Conservation (phyloP, 345 rosid genomes). For the Salix caprea region DNA sequence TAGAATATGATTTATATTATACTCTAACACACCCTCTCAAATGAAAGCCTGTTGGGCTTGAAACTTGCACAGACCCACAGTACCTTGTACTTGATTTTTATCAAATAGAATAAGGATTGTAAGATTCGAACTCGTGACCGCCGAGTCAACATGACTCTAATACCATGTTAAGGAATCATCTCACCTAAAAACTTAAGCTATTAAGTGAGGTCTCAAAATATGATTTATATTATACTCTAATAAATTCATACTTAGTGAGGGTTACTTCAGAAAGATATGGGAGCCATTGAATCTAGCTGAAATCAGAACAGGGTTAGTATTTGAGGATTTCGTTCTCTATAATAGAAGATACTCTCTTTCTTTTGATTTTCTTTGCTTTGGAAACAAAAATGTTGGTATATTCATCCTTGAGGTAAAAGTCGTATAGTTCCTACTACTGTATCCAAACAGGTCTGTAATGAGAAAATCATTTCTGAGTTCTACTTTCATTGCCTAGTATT, state of each 20-base stretch:
- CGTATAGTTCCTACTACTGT: neutral
- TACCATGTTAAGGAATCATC: too few relatives aligned
- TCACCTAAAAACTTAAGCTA: too few relatives aligned
- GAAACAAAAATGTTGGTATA: neutral
- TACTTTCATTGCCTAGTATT: neutral
- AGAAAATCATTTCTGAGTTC: neutral
- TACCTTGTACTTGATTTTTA: too few relatives aligned
- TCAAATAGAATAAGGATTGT: too few relatives aligned
- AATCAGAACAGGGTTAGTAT: neutral
- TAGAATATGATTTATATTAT: too few relatives aligned
- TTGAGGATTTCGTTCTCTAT: neutral
- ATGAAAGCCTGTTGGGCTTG: too few relatives aligned
- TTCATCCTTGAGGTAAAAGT: neutral
- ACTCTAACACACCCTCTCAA: too few relatives aligned
- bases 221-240: too few relatives aligned
- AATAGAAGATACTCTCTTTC: neutral
- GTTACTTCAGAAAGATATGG: neutral
- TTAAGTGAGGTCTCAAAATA: too few relatives aligned
- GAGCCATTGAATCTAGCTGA: neutral
- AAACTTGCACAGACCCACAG: too few relatives aligned
- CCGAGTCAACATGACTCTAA: too few relatives aligned
- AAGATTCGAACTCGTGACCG: too few relatives aligned
- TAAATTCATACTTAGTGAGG: neutral
- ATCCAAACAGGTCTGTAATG: neutral
- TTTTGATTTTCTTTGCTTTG: neutral